These are phyloP conservation scores for Sporothrix mexicana DNA, from an alignment of 2,329 filamentous ascomycete species.

Conservation along the genomic window DNA sequence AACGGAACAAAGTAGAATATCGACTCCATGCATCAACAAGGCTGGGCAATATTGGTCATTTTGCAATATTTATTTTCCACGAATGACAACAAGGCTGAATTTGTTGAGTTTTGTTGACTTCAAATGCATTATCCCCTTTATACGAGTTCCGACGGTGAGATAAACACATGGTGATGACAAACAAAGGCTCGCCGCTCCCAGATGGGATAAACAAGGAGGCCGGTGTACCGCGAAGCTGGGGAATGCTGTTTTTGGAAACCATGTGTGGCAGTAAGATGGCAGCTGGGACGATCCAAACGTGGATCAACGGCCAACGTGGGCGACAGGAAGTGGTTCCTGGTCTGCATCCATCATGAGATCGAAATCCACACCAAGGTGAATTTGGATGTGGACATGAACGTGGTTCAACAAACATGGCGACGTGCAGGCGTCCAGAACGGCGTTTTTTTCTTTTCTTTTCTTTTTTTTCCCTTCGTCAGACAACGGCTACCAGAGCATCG, in stretches of 20 bases:
- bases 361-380: background rate
- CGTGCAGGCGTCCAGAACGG: background rate
- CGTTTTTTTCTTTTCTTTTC: background rate
- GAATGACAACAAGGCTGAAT: background rate
- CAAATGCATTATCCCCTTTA: background rate
- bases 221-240: background rate
- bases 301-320: too few species aligned
- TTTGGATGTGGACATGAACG: too few species aligned
- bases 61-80: slow-evolving; percentile 9
- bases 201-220: background rate
- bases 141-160: background rate
- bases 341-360: background rate
- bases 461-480: too few species aligned
- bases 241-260: background rate
- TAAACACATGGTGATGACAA: background rate
- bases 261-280: background rate
- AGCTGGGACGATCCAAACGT: background rate
- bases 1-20: background rate
- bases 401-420: background rate
- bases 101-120: background rate
- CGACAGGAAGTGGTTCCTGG: too few species aligned
- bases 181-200: background rate
- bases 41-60: background rate
- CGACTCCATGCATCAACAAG: background rate
- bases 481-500: too few species aligned